Evolutionary conservation across 345 rosid species (phyloP).

Genomic region (Populus euphratica): DNA sequence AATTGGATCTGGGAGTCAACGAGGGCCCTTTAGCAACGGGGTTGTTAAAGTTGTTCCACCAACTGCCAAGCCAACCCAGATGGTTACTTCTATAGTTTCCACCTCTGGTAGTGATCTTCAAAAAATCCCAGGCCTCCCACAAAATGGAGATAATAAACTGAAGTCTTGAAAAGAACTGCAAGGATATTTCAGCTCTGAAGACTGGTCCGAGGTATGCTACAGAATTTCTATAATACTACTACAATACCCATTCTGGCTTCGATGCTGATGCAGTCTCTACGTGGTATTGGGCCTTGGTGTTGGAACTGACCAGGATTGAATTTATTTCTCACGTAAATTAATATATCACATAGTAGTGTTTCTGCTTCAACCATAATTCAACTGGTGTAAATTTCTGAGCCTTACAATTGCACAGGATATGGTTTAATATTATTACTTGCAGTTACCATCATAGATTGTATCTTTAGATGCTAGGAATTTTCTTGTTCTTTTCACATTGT

Average conservation of each 20-base stretch:
- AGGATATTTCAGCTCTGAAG: slow-evolving; percentile 13
- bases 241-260: slow-evolving; percentile 15
- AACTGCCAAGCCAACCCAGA: slow-evolving; percentile 32
- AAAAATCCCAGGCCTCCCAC: slow-evolving; percentile 36
- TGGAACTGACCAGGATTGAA: slow-evolving; percentile 24
- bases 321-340: slow-evolving; percentile 14
- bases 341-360: slow-evolving; percentile 15
- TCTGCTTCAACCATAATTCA: slow-evolving; percentile 17
- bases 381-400: slow-evolving; percentile 29
- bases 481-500: slow-evolving; percentile 11
- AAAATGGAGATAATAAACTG: slow-evolving; percentile 40
- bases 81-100: slow-evolving; percentile 24
- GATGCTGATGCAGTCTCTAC: slow-evolving; percentile 10
- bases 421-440: slow-evolving; percentile 9
- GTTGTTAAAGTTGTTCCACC: slow-evolving; percentile 32
- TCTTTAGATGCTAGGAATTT: slow-evolving; percentile 15
- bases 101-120: slow-evolving; percentile 30
- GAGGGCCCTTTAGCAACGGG: slow-evolving; percentile 46
- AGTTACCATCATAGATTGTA: slow-evolving; percentile 19
- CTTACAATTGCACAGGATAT: slow-evolving; percentile 20
- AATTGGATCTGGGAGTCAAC: slow-evolving; percentile 46
- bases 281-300: slow-evolving; percentile 12
- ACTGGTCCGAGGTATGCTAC: slow-evolving; percentile 22
- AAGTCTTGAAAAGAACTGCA: slow-evolving; percentile 30
- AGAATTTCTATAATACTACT: neutral